Evolutionary conservation across 1,284 basidiomycete species (phyloP), one percentile per base, ranked within the genome.

Genomic region (Anthracocystis setariae): DNA sequence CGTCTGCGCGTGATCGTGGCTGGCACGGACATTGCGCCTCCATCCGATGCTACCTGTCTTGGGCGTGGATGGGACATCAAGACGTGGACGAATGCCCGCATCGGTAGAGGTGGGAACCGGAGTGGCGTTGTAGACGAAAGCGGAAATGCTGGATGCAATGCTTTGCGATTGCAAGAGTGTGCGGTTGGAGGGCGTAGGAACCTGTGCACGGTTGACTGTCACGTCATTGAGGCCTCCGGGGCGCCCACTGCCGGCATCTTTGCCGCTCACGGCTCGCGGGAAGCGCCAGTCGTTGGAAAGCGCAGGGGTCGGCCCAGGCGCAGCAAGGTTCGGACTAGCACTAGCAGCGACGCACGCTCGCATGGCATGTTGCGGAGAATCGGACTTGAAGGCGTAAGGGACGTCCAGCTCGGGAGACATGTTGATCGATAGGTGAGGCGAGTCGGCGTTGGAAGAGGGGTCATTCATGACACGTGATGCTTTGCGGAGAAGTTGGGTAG

Each of bases 111-210:
- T 13, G 21, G 46, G 52, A 7, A 54, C 57, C 15, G 74, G 75
- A n/a, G 74, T 77, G 13, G 71, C 51, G 57, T 76, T 76, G 56
- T 69, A 71, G n/a, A 57, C 58, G 33, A 77, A 77, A 12, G 69
- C 76, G 46, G 75, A 75, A 50, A 77, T 59, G 33, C 52, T 55
- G n/a, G 75, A 77, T 15, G 73, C 57, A 32, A 70, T 56, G 50
- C 75, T 76, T 18, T 65, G 55, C 29, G 75, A 77, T 17, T 63
- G 57, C 20, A 27, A 35, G 1, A 67, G 33, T 0, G 58, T 27
- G 25, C 45, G 53, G 32, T 57, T 42, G 32, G 27, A n/a, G 8
- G 48, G 21, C 24, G 46, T 40, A 23, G 43, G 12, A 13, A 55
- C 50, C 24, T 61, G 58, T 13, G 59, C 65, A 38, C 58, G 65